These are phyloP conservation scores for Trypanosoma rangeli DNA, from an alignment of 208 protist genomes.

Conservation along the genomic window DNA sequence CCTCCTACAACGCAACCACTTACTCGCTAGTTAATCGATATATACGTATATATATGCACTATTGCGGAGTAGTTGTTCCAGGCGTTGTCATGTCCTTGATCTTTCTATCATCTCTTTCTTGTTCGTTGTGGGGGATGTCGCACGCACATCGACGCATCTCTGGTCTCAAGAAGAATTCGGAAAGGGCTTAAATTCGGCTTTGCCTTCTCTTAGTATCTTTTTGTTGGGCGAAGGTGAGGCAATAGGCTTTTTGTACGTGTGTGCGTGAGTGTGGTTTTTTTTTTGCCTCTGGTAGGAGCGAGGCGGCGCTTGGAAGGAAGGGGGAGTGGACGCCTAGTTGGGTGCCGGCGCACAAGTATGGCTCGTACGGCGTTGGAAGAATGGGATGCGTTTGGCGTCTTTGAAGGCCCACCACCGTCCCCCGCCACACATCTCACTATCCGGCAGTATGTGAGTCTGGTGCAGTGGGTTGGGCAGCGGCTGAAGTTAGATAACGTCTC, in stretches of 20 bases:
- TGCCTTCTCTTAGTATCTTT: too few relatives aligned
- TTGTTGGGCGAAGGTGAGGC: too few relatives aligned
- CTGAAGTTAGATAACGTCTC: slow-evolving; percentile 15
- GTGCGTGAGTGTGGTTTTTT: too few relatives aligned
- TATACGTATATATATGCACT: too few relatives aligned
- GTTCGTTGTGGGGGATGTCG: neutral
- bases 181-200: too few relatives aligned
- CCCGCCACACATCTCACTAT: slow-evolving; percentile 14
- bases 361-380: slow-evolving; percentile 16
- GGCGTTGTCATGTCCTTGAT: too few relatives aligned
- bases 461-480: slow-evolving; percentile 9
- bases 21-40: too few relatives aligned
- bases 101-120: too few relatives aligned
- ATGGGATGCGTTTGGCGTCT: slow-evolving; percentile 39
- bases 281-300: neutral
- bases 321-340: neutral
- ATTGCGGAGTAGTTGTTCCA: too few relatives aligned
- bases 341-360: neutral
- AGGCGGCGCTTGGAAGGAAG: neutral
- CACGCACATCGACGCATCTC: too few relatives aligned
- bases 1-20: too few relatives aligned
- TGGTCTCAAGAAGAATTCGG: too few relatives aligned
- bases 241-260: neutral
- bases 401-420: slow-evolving; percentile 22
- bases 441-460: slow-evolving; percentile 25